Percentiles rank a stretch among this genome's conserved stretches.
Evolutionary conservation across 352 stramenopile species (phyloP).

Genomic region (Aphanomyces euteiches): DNA sequence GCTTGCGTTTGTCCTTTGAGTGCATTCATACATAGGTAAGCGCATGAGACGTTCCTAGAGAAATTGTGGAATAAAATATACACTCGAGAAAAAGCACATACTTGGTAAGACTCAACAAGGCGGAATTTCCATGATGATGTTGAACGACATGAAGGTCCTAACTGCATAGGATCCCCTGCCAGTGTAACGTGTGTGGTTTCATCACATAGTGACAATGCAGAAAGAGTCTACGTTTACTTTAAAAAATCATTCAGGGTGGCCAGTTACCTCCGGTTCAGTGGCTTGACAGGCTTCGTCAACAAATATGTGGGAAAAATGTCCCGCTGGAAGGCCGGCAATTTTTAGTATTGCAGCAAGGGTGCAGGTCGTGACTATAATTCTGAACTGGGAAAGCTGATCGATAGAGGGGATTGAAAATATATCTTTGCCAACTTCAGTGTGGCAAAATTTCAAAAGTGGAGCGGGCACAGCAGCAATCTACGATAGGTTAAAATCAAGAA

Average conservation of each 20-base stretch:
- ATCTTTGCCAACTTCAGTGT: conserved; percentile 1
- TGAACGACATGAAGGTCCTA: not conserved
- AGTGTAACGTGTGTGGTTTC: conserved; percentile 3
- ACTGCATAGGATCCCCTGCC: conserved; percentile 16
- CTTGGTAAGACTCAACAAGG: conserved; percentile 6
- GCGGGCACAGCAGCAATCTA: conserved; percentile 17
- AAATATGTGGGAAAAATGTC: conserved; percentile 18
- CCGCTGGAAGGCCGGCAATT: not conserved
- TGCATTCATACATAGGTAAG: conserved; percentile 19
- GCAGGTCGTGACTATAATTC: conserved; percentile 15
- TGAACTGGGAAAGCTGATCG: not conserved
- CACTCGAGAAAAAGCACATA: conserved; percentile 5
- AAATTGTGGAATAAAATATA: conserved; percentile 4
- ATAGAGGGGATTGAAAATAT: conserved; percentile 11
- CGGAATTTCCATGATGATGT: not conserved
- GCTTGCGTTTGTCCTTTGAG: not conserved
- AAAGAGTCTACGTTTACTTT: not conserved
- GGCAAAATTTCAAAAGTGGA: not conserved
- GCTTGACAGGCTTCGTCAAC: conserved; percentile 28
- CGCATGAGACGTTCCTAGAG: conserved; percentile 22
- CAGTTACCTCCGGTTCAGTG: conserved; percentile 17
- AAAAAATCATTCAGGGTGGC: not conserved
- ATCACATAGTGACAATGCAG: conserved; percentile 4
- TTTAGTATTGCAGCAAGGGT: not conserved
- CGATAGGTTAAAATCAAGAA: not conserved